phyloP scores from a whole-genome alignment of 1,284 basidiomycete genomes.

The Neonothopanus nambi region DNA sequence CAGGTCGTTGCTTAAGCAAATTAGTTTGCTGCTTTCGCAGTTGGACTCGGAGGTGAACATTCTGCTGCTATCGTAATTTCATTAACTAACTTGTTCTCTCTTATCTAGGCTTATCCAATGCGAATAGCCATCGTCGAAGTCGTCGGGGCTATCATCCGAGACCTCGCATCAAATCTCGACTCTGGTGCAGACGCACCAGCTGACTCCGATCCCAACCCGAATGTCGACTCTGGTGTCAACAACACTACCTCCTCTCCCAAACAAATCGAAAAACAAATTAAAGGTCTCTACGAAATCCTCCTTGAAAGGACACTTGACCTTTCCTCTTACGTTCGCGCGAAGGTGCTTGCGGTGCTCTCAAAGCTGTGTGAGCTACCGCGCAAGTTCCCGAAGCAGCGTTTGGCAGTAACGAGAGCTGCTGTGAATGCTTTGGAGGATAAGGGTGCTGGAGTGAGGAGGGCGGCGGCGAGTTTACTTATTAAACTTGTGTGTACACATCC shows the following conservation, averaged over 20 bases:
- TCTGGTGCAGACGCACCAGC: conserved; percentile 47
- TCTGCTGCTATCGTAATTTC: conserved; percentile 4
- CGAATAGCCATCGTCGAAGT: conserved; percentile 91
- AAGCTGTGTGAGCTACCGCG: conserved; percentile 73
- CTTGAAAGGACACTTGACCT: conserved; percentile 88
- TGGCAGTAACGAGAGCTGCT: conserved; percentile 75
- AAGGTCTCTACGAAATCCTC: conserved; percentile 81
- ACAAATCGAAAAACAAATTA: conserved; percentile 81
- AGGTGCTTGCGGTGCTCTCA: conserved; percentile 78
- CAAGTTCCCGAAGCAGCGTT: conserved; percentile 88
- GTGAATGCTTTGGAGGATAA: conserved; percentile 90
- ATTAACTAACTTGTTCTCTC: conserved; percentile 8
- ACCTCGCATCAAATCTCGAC: conserved; percentile 50
- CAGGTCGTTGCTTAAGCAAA: conserved; percentile 86
- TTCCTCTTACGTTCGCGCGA: conserved; percentile 89
- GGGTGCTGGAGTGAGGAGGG: conserved; percentile 84
- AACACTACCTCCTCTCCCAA: conserved; percentile 53
- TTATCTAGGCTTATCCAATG: conserved; percentile 93
- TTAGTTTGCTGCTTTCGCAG: conserved; percentile 82
- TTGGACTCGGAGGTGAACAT: conserved; percentile 85
- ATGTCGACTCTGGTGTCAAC: background rate
- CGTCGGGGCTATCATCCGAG: conserved; percentile 78
- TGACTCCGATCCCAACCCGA: background rate
- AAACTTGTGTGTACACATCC: conserved; percentile 89
- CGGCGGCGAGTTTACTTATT: conserved; percentile 77